Evolutionary conservation across 1,284 basidiomycete genomes (phyloP).

Genomic region (Earliella scabrosa): DNA sequence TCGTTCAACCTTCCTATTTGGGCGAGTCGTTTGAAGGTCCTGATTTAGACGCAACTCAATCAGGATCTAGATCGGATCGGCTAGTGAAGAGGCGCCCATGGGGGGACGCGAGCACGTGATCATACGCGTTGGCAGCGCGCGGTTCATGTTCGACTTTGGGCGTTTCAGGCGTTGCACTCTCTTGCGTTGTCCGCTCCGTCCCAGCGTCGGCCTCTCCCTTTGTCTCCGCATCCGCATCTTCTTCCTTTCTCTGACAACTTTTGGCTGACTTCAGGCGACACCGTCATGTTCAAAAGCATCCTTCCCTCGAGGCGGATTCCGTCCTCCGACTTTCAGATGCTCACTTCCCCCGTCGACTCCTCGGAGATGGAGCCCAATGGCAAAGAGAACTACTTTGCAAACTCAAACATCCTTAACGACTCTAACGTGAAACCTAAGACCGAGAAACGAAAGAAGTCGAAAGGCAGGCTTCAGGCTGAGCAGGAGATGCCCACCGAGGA

Average conservation of each 20-base stretch:
- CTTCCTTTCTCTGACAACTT: constrained; percentile 6
- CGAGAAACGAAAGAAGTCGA: constrained; percentile 37
- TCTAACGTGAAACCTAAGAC: constrained; percentile 27
- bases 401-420: constrained; percentile 14
- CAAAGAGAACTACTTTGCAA: constrained; percentile 66
- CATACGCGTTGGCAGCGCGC: constrained; percentile 15
- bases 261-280: constrained; percentile 9
- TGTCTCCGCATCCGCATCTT: background rate
- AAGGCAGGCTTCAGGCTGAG: constrained; percentile 40
- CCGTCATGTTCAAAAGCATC: constrained; percentile 80
- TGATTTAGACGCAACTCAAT: background rate
- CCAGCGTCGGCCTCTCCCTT: background rate
- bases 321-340: constrained; percentile 67
- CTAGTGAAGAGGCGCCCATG: background rate
- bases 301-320: constrained; percentile 65
- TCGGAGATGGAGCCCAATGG: constrained; percentile 41
- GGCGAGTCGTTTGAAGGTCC: background rate
- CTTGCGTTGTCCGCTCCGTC: constrained; percentile 5
- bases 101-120: constrained; percentile 26
- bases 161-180: constrained; percentile 1
- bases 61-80: background rate
- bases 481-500: constrained; percentile 59
- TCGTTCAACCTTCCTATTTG: background rate
- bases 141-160: constrained; percentile 23
- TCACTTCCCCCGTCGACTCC: constrained; percentile 56